These are phyloP conservation scores for Cucumis hystrix DNA, from an alignment of 306 rosid genomes.

Conservation along the genomic window DNA sequence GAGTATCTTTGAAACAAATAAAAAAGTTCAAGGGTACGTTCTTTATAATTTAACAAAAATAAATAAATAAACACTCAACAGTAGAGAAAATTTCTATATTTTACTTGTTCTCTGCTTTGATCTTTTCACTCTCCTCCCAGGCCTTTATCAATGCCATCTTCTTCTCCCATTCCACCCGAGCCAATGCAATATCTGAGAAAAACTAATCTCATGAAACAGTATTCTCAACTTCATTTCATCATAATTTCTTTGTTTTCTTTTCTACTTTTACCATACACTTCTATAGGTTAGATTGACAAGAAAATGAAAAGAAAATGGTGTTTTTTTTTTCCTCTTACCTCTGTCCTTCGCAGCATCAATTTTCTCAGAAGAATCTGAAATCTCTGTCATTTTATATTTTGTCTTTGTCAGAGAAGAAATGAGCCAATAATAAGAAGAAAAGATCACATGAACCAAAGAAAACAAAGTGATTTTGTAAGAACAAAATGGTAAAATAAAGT, in stretches of 20 bases:
- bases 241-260: neutral
- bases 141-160: constrained; percentile 73
- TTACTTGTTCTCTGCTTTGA: constrained; percentile 70
- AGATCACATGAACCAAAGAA: neutral
- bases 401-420: neutral
- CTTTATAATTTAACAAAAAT: too few species aligned
- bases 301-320: neutral
- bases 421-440: neutral
- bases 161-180: constrained; percentile 51
- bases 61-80: neutral
- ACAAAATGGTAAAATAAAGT: neutral
- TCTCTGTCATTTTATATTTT: constrained; percentile 16
- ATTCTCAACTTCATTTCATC: neutral
- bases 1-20: too few species aligned
- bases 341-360: constrained; percentile 18
- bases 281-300: neutral
- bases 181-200: constrained; percentile 34
- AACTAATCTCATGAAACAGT: neutral
- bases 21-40: too few species aligned
- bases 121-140: constrained; percentile 92
- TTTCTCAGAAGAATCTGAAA: constrained; percentile 21
- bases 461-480: neutral
- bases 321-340: constrained; percentile 14
- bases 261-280: neutral
- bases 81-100: neutral